Percentiles rank a stretch among this genome's conserved stretches.
These are phyloP conservation scores for Candida peoriensis DNA, from an alignment of 805 yeast species.

Conservation along the genomic window DNA sequence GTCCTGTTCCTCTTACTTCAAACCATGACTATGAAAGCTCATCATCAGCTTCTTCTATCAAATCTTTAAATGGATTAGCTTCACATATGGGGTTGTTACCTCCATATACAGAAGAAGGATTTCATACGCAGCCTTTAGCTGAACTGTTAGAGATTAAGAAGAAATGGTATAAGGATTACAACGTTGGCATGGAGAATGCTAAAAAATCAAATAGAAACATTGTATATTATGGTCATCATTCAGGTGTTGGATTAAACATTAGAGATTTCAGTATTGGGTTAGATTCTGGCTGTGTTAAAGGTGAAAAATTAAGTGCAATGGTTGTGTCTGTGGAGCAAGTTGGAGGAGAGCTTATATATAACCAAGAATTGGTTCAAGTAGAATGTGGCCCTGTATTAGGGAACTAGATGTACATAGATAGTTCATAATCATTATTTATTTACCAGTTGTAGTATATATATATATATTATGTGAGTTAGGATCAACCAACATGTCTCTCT, in stretches of 20 bases:
- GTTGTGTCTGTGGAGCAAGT: conserved; percentile 5
- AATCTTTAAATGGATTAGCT: conserved; percentile 41
- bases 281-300: conserved; percentile 79
- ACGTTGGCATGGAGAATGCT: conserved; percentile 15
- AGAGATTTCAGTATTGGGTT: conserved; percentile 70
- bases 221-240: conserved; percentile 88
- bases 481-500: conserved; percentile 20
- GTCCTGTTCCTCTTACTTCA: conserved; percentile 52
- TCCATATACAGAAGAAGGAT: conserved; percentile 1
- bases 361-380: too few species aligned
- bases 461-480: too few species aligned
- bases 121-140: conserved; percentile 11
- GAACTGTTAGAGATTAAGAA: conserved; percentile 66
- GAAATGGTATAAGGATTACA: conserved; percentile 45
- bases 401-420: too few species aligned
- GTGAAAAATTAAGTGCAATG: conserved; percentile 62
- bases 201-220: conserved; percentile 26
- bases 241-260: conserved; percentile 65
- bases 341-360: too few species aligned
- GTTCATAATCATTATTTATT: too few species aligned
- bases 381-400: too few species aligned
- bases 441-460: too few species aligned
- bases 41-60: conserved; percentile 8
- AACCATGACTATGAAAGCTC: conserved; percentile 22
- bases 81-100: conserved; percentile 84